Conservation (phyloP, 345 rosid genomes). For the Eucalyptus curtisii region DNA sequence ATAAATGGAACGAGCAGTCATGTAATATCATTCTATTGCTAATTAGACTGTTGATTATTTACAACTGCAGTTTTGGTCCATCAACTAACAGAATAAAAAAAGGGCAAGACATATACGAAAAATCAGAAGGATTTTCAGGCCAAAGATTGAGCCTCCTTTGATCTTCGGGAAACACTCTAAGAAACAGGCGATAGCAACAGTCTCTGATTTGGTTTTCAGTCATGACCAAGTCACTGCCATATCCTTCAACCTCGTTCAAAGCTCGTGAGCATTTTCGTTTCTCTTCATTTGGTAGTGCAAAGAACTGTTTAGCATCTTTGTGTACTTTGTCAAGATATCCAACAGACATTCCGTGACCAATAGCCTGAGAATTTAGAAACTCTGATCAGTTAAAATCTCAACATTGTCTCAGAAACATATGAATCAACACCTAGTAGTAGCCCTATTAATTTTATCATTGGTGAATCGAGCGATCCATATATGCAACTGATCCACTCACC, state of each 20-base stretch:
- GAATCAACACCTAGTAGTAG: neutral
- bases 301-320: constrained; percentile 17
- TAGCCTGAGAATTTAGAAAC: constrained; percentile 4
- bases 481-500: neutral
- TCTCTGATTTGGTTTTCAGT: constrained; percentile 26
- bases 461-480: neutral
- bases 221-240: constrained; percentile 29
- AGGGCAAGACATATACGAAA: constrained; percentile 6
- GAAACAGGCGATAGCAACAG: constrained; percentile 33
- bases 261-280: constrained; percentile 21
- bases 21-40: neutral
- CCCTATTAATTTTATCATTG: neutral
- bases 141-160: constrained; percentile 24
- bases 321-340: constrained; percentile 29
- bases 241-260: constrained; percentile 23
- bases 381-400: neutral
- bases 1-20: neutral
- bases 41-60: neutral
- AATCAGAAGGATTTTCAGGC: constrained; percentile 33
- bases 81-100: neutral
- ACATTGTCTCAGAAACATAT: neutral
- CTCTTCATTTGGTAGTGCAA: constrained; percentile 24
- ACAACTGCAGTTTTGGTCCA: neutral
- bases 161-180: constrained; percentile 24
- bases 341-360: constrained; percentile 31